Evolutionary conservation across 495 filamentous ascomycete genomes (phyloP), one percentile per base, ranked within the genome.

Genomic region (Talaromyces stipitatus): DNA sequence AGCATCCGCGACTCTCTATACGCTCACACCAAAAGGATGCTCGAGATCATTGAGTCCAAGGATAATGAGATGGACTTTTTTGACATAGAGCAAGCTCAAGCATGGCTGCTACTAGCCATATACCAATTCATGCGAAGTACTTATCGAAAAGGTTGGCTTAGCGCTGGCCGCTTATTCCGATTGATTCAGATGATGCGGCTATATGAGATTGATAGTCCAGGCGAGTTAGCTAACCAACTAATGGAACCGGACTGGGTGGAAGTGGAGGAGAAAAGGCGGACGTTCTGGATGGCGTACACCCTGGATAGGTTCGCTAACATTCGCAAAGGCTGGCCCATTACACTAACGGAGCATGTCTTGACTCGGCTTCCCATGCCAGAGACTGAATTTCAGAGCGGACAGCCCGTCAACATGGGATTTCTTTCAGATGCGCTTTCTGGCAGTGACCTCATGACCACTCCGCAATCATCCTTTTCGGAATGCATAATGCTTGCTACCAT

Each of bases 141-240:
- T 47, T 71, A 77, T 59, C 71, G 72, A 2, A 66, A 67, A 2
- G 79, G 68, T 0, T 81, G 75, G 75, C 62, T 79, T 47, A 82
- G 76, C 27, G 78, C 78, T 6, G 80, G 80, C 0, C 69, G 79
- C 5, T 71, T 73, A 0, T 78, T 82, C 56, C 72, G 79, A 3
- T 59, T 82, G 0, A 72, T 81, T 2, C 80, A 82, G 60, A 62
- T 75, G 0, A 65, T 74, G 52, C 67, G 71, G 7, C 64, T 79
- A n/a, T 72, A 80, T 56, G 74, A 79, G n/a, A 61, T 80, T 16
- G 79, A 82, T 33, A 60, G 33, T 28, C 62, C 67, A 2, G 67
- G 73, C 28, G 53, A 58, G 16, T 55, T 72, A 16, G 59, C 63
- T 6, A 43, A 4, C 9, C 54, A 55, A 29, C 22, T 43, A 3